Evolutionary conservation across 306 rosid species (phyloP).

Genomic region (Malus fusca): DNA sequence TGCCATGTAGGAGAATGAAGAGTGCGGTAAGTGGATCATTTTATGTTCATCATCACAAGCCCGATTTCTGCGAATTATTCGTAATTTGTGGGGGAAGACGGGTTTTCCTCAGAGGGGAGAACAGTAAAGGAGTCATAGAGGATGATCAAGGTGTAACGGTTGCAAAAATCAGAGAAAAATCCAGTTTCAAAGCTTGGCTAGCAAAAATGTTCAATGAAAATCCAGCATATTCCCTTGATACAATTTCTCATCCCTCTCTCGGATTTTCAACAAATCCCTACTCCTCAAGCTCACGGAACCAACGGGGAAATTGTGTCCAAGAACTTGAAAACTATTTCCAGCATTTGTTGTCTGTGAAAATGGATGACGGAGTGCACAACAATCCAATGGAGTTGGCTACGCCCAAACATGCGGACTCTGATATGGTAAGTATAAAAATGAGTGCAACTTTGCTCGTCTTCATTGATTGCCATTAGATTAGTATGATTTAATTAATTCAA

Average conservation of each 20-base stretch:
- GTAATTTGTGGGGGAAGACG: conserved; percentile 68
- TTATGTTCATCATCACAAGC: conserved; percentile 62
- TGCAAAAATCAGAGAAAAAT: conserved; percentile 46
- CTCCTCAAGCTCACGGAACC: conserved; percentile 35
- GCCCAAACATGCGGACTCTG: conserved; percentile 27
- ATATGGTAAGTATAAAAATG: conserved; percentile 15
- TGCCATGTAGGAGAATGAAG: conserved; percentile 51
- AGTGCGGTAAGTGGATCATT: conserved; percentile 63
- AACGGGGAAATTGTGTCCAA: conserved; percentile 46
- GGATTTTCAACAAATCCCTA: conserved; percentile 29
- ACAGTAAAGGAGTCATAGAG: conserved; percentile 60
- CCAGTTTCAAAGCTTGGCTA: conserved; percentile 55
- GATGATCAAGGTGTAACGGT: conserved; percentile 67
- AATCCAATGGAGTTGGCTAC: conserved; percentile 30
- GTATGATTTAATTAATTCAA: too few relatives aligned
- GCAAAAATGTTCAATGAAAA: conserved; percentile 56
- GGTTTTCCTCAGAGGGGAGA: conserved; percentile 55
- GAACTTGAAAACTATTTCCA: conserved; percentile 64
- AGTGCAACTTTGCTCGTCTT: too few relatives aligned
- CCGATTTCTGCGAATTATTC: conserved; percentile 57
- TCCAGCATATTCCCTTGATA: conserved; percentile 22
- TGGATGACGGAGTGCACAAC: conserved; percentile 28
- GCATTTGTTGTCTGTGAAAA: conserved; percentile 37
- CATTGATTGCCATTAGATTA: too few relatives aligned
- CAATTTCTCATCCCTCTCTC: conserved; percentile 12